Evolutionary conservation across 495 filamentous ascomycete genomes (phyloP).

Genomic region (Neurospora discreta): DNA sequence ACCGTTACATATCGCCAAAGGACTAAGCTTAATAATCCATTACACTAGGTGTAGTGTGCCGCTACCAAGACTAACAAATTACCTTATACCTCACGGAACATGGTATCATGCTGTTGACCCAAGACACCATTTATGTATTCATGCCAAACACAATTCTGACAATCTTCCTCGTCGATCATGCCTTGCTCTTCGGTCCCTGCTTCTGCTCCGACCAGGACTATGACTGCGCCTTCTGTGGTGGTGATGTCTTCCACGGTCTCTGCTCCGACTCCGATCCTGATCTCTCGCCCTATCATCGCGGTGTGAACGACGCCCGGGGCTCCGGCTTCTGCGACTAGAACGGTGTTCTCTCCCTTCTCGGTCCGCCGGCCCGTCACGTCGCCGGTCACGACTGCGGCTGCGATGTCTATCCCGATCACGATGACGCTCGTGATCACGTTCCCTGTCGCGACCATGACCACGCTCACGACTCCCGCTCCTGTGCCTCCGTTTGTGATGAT

Average conservation of each 20-base stretch:
- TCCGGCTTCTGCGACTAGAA: conserved; percentile 18
- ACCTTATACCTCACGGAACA: too few relatives aligned
- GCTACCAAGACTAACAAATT: not conserved
- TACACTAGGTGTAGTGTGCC: not conserved
- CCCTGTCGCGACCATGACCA: conserved; percentile 7
- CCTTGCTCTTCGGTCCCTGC: conserved; percentile 7
- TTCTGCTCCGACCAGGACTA: conserved; percentile 19
- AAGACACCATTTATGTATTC: not conserved
- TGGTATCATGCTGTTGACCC: too few relatives aligned
- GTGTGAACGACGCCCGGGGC: conserved; percentile 11
- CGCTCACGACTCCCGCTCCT: conserved; percentile 18
- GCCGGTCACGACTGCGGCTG: conserved; percentile 28
- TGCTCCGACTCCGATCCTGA: conserved; percentile 6
- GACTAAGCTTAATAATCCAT: not conserved
- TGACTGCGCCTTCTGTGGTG: conserved; percentile 1
- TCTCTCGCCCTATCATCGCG: conserved; percentile 6
- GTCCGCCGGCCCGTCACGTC: conserved; percentile 6
- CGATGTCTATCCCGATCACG: conserved; percentile 17
- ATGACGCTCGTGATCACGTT: conserved; percentile 9
- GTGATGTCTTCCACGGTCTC: conserved; percentile 2
- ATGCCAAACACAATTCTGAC: not conserved
- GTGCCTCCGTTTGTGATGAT: conserved; percentile 27
- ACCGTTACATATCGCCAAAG: not conserved
- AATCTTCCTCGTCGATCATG: not conserved
- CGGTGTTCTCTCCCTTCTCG: conserved; percentile 1